These are phyloP conservation scores for Boletus edulis DNA, from an alignment of 768 basidiomycete species.

Conservation along the genomic window DNA sequence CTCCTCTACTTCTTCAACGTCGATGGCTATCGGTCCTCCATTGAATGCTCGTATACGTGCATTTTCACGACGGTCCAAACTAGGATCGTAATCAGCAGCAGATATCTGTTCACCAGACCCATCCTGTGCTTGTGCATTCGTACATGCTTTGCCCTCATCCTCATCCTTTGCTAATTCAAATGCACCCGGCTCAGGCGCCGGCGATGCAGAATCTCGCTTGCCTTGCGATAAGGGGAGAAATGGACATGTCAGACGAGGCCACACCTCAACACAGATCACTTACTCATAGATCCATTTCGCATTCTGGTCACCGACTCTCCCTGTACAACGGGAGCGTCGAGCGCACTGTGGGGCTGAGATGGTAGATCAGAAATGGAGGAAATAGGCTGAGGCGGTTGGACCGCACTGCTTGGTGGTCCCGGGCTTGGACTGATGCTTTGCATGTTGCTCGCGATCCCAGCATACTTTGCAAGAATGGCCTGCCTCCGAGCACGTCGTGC, in stretches of 20 bases:
- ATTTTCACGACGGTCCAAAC: slow-evolving; percentile 79
- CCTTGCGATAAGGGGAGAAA: slow-evolving; percentile 28
- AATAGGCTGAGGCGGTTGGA: slow-evolving; percentile 62
- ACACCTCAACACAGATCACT: not conserved
- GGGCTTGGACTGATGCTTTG: slow-evolving; percentile 54
- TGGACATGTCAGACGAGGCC: not conserved
- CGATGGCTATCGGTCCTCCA: slow-evolving; percentile 34
- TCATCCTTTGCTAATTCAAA: slow-evolving; percentile 72
- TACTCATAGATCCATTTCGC: slow-evolving; percentile 25
- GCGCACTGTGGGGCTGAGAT: slow-evolving; percentile 52
- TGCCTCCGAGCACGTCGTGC: slow-evolving; percentile 69
- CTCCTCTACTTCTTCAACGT: slow-evolving; percentile 48
- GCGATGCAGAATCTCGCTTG: slow-evolving; percentile 54
- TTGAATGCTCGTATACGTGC: slow-evolving; percentile 64
- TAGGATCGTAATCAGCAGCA: slow-evolving; percentile 92
- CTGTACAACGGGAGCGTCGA: slow-evolving; percentile 31
- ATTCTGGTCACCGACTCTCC: slow-evolving; percentile 6
- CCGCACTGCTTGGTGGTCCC: slow-evolving; percentile 70
- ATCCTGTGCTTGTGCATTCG: slow-evolving; percentile 44
- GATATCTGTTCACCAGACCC: slow-evolving; percentile 67
- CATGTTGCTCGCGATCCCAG: slow-evolving; percentile 42
- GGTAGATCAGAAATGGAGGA: slow-evolving; percentile 60
- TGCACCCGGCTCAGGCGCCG: slow-evolving; percentile 53
- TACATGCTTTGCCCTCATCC: slow-evolving; percentile 47
- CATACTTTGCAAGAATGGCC: slow-evolving; percentile 79